Base-by-base conservation (phyloP, 768 basidiomycete genomes). In the Auricularia sp. region DNA sequence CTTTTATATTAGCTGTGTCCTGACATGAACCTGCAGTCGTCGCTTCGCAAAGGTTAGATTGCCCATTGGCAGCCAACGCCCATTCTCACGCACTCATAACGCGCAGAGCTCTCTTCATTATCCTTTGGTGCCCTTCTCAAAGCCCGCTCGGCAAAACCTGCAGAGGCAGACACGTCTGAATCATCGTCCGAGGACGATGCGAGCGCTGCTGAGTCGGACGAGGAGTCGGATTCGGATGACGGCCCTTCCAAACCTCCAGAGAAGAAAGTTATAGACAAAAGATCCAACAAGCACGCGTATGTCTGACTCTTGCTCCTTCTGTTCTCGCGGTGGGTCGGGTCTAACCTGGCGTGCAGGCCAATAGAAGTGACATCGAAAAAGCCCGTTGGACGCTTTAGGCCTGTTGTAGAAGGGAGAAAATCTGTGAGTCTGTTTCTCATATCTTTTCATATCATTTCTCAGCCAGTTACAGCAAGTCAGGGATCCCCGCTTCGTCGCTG, bases 281-380 rank as follows among this genome's bases (percentile, higher is more conserved):
- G 93, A 53, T 72, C 81, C 4, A 84, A 82, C 71, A 97, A 98
- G 71, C 88, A 96, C 75, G 92, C 95, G 94, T 95, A 75, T 67
- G 92, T 81, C 29, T 29, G 29, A 29, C 29, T 29, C 29, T 33
- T 14, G 34, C 54, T 36, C 42, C 66, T 64, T 29, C 29, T 29
- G 2, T 29, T 29, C 29, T 29, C 29, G 2, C 29, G 29, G 29
- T 29, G 29, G 29, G 29, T 29, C 23, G 29, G 29, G 29, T 29
- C 29, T 60, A 61, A 68, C 14, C 33, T 47, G 11, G 33, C 35
- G 61, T 44, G 33, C 66, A 95, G 94, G 1, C 94, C 94, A 1
- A 80, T 77, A 36, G 92, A 93, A 68, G 78, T 91, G 62, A 87
- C 89, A 16, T 92, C 93, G 0, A 97, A 94, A 74, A 83, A 82